Evolutionary conservation across 2,329 filamentous ascomycete genomes (phyloP), one percentile per base, ranked within the genome.

Genomic region (Penicillium sp.): DNA sequence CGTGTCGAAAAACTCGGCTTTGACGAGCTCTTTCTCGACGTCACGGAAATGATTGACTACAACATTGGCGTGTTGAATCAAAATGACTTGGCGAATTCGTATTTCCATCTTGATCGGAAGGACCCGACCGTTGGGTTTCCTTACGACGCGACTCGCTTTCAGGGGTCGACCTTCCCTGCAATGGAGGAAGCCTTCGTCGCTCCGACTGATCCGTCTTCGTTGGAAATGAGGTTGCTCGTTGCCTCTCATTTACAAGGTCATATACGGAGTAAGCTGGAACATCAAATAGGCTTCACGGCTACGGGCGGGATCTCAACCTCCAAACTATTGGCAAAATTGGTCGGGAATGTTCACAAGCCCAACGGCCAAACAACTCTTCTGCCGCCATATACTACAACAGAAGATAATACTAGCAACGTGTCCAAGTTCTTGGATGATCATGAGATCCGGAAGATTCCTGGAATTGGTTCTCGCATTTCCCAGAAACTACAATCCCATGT

Each of bases 261-360:
- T 70, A 74, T 97, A 27, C 87, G 93, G 13, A 78, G 82, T 56
- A 84, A 85, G 68, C 79, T 97, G 12, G 89, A 95, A 68, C 80
- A 86, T 46, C 81, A 91, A 46, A 88, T 87, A 68, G 91, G 91
- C 1, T 96, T 93, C 75, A 96, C 92, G 0, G 89, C 89, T 29
- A 93, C 93, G 1, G 92, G 90, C 42, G 93, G 93, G 4, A 86
- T 97, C 23, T 89, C 92, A 2, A 95, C 91, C 0, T 93, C 89
- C 69, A 97, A 97, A 74, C 75, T 93, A 6, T 80, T 96, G 12
- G 86, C 90, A 58, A 97, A 97, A 74, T 82, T 97, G 15, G 90
- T 87, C 10, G 93, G 93, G 13, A 89, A 86, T 71, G 80, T 88
- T 58, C 86, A 97, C 72, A 97, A 97, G 76, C 93, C 93, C 1